Evolutionary conservation across 140 eudicot genomes (phyloP).

Genomic region (Flaveria floridana): DNA sequence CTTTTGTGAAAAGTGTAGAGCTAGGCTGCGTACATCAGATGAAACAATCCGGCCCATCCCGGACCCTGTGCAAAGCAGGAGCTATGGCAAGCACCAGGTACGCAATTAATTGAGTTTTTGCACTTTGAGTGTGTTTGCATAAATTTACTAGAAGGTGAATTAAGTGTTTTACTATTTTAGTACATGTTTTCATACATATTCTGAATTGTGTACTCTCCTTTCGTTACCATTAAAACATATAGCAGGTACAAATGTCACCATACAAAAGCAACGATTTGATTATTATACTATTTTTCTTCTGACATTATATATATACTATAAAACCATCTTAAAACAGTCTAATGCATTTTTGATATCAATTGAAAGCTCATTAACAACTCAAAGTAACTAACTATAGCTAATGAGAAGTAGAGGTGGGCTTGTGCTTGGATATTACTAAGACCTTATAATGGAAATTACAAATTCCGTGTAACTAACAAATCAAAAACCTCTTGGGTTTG

Average conservation of each 20-base stretch:
- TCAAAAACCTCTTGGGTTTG: not conserved
- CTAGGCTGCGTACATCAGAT: too few relatives aligned
- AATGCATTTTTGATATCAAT: not conserved
- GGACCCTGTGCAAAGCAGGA: too few relatives aligned
- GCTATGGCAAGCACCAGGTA: too few relatives aligned
- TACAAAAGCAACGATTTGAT: slow-evolving; percentile 6
- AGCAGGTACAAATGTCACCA: not conserved
- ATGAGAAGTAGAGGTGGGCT: not conserved
- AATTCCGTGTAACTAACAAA: not conserved
- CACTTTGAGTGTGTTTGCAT: not conserved
- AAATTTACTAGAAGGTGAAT: slow-evolving; percentile 8
- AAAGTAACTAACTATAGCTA: slow-evolving; percentile 5
- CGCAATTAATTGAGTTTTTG: too few relatives aligned
- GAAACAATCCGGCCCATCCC: too few relatives aligned
- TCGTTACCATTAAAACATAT: not conserved
- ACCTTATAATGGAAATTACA: not conserved
- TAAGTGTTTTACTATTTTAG: not conserved
- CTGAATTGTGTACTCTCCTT: not conserved
- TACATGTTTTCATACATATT: slow-evolving; percentile 11
- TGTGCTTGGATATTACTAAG: not conserved
- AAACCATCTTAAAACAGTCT: slow-evolving; percentile 7
- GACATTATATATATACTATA: slow-evolving; percentile 11
- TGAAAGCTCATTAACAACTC: not conserved
- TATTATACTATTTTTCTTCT: slow-evolving; percentile 15
- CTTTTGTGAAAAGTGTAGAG: too few relatives aligned